Evolutionary conservation across 2,329 filamentous ascomycete species (phyloP), one percentile per base, ranked within the genome.

Genomic region (Penicillium occitanis): DNA sequence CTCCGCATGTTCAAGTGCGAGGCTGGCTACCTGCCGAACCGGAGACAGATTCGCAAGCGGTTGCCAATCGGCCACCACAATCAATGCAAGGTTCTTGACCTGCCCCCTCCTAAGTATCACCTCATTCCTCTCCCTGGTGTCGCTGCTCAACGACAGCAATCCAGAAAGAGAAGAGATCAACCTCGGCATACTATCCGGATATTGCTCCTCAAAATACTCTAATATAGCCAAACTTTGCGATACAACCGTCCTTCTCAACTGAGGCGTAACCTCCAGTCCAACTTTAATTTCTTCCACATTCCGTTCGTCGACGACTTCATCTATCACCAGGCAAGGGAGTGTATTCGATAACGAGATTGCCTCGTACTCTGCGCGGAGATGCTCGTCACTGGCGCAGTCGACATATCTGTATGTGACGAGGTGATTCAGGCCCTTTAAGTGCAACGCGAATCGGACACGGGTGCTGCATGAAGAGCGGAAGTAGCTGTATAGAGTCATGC

Each of bases 381-480:
- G 53, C n/a, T 58, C 53, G 10, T 58, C 53, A 3, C 33, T 33
- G 13, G 53, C 33, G 4, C 53, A 58, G 53, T 58, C 33, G n/a
- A 58, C 33, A 58, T 58, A 58, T 14, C 33, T 40, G n/a, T 58
- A 58, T 3, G 53, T 58, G 53, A 58, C 10, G 33, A 58, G 17
- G n/a, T 58, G 53, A 40, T 58, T 58, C 10, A 40, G 8, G 10
- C 53, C 53, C n/a, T 58, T 58, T 13, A 58, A 30, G n/a, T 58
- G 53, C 22, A 58, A 8, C 2, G 33, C 53, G 25, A 58, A 58
- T 14, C 53, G 53, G 30, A 58, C 53, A 25, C 53, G 53, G n/a
- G 53, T 58, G 33, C 53, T 58, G n/a, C 53, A 58, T 30, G 53
- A 58, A 3, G 53, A 58, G 33, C 55, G 55, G 55, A 59, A 59